Conservation (phyloP, 139 green algal genomes). For the Raphidocelis subcapitata region DNA sequence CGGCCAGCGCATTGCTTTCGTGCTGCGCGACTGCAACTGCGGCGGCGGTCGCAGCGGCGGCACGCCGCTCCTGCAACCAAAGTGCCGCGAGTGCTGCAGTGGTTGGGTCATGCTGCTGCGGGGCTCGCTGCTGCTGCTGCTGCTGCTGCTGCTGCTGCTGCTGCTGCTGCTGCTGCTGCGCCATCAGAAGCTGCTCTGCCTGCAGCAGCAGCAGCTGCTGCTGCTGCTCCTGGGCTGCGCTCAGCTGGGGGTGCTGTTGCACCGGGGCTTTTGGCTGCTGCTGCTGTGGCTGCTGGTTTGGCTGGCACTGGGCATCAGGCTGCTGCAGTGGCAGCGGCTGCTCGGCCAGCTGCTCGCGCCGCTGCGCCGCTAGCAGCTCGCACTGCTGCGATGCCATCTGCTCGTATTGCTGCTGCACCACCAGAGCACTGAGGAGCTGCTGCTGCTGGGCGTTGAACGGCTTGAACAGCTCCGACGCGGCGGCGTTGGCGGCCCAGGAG, state of each 20-base stretch:
- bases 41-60: no score
- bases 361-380: slow-evolving; percentile 8
- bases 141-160: slow-evolving; percentile 16
- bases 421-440: not conserved
- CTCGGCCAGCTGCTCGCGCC: slow-evolving; percentile 4
- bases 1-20: no score
- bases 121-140: slow-evolving; percentile 13
- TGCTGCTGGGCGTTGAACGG: not conserved
- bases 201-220: not conserved
- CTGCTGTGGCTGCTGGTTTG: slow-evolving; percentile 11
- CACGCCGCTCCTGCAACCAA: no score
- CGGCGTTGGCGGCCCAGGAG: not conserved
- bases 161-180: slow-evolving; percentile 6
- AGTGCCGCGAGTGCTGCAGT: not conserved
- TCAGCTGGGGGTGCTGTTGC: no score
- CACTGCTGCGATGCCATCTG: not conserved
- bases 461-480: not conserved
- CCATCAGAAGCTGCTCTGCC: not conserved
- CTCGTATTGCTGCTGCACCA: slow-evolving; percentile 1
- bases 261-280: slow-evolving; percentile 4
- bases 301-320: not conserved
- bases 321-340: not conserved
- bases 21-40: no score
- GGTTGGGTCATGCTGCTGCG: not conserved
- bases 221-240: not conserved